Percentiles rank a stretch among this genome's conserved stretches.
These are phyloP conservation scores for Zygotorulaspora chibaensis DNA, from an alignment of 805 yeast species.

Conservation along the genomic window DNA sequence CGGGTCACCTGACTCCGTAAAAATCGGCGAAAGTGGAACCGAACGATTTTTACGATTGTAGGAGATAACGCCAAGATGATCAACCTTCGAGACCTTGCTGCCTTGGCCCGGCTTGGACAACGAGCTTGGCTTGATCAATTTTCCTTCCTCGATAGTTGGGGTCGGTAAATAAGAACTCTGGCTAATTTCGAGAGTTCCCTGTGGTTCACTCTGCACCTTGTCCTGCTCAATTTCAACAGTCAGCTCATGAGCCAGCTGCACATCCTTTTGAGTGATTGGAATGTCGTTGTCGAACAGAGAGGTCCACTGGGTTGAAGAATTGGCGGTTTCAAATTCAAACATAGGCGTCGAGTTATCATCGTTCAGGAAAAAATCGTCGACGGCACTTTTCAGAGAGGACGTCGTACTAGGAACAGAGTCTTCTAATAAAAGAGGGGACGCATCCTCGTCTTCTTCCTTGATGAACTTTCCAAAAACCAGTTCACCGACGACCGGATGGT, in stretches of 20 bases:
- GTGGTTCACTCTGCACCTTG: not conserved
- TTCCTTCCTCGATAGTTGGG: constrained; percentile 31
- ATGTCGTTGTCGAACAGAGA: constrained; percentile 51
- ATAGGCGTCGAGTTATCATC: constrained; percentile 55
- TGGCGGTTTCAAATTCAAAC: constrained; percentile 39
- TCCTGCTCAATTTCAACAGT: constrained; percentile 18
- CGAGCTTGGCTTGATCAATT: constrained; percentile 25
- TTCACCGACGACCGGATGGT: constrained; percentile 23
- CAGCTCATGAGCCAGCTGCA: constrained; percentile 23
- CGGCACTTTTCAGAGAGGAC: not conserved
- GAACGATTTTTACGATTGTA: constrained; percentile 76
- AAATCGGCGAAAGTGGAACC: constrained; percentile 67
- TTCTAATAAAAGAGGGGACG: not conserved
- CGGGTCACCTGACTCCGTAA: constrained; percentile 56
- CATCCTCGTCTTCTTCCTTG: constrained; percentile 15
- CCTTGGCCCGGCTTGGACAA: not conserved
- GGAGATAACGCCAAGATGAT: constrained; percentile 69
- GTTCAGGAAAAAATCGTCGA: constrained; percentile 32
- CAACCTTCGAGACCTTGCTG: constrained; percentile 38
- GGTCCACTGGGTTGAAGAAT: constrained; percentile 45
- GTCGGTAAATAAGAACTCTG: constrained; percentile 31
- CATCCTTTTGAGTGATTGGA: constrained; percentile 38
- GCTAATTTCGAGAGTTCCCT: constrained; percentile 5
- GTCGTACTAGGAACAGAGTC: not conserved
- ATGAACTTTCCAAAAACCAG: constrained; percentile 26